phyloP scores from a whole-genome alignment of 306 rosid genomes.

The Quercus ilex region DNA sequence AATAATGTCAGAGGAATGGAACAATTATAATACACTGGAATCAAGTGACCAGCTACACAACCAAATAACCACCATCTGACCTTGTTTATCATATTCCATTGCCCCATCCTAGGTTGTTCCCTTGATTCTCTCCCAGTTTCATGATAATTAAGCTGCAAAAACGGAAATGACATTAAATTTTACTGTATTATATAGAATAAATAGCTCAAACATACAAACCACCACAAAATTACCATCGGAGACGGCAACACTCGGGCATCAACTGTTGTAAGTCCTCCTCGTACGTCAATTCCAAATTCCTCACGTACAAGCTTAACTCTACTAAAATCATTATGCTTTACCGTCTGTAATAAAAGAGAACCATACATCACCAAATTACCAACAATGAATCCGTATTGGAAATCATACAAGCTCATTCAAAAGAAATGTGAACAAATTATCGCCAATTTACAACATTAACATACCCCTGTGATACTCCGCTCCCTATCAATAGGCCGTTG shows the following conservation, averaged over 20 bases:
- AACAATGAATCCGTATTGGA: background rate
- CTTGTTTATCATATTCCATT: constrained; percentile 90
- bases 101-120: constrained; percentile 66
- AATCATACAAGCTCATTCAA: background rate
- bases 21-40: background rate
- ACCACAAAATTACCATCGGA: constrained; percentile 27
- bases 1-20: background rate
- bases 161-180: background rate
- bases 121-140: constrained; percentile 33
- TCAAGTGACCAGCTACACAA: background rate
- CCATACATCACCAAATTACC: background rate
- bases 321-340: background rate
- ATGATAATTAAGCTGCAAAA: constrained; percentile 62
- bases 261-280: constrained; percentile 1
- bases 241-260: constrained; percentile 50
- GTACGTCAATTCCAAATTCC: constrained; percentile 40
- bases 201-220: background rate
- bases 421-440: background rate
- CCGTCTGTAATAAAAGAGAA: constrained; percentile 13
- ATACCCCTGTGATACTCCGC: background rate
- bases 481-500: constrained; percentile 28
- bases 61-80: constrained; percentile 23
- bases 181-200: no score
- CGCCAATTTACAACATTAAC: background rate
- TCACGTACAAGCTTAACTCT: background rate